Evolutionary conservation across 345 rosid genomes (phyloP).

Genomic region (Brassica carinata): DNA sequence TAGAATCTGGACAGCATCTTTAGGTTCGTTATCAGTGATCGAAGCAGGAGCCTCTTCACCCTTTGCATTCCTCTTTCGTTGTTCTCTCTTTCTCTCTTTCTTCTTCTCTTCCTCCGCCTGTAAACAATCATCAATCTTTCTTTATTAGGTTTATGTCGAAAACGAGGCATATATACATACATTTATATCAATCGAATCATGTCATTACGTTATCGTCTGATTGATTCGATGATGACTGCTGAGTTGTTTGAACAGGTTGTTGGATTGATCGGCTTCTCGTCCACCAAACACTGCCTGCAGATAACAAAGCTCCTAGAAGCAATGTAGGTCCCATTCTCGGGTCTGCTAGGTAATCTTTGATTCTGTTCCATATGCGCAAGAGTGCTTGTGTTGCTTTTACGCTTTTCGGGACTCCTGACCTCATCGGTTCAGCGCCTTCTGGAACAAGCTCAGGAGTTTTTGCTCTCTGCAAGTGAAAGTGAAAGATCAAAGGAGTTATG

Average conservation of each 20-base stretch:
- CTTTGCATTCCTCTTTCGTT: slow-evolving; percentile 43
- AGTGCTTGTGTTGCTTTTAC: slow-evolving; percentile 59
- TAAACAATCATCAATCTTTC: slow-evolving; percentile 25
- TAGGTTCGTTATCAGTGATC: slow-evolving; percentile 70
- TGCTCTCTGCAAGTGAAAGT: slow-evolving; percentile 55
- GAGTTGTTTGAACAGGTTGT: slow-evolving; percentile 46
- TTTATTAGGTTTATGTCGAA: neutral
- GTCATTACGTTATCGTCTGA: slow-evolving; percentile 44
- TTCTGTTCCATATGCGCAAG: slow-evolving; percentile 34
- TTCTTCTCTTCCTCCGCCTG: slow-evolving; percentile 37
- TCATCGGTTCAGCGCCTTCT: slow-evolving; percentile 72
- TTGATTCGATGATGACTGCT: slow-evolving; percentile 38
- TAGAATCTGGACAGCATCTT: slow-evolving; percentile 67
- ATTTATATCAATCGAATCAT: neutral
- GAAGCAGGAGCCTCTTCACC: slow-evolving; percentile 55
- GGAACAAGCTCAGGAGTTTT: slow-evolving; percentile 82
- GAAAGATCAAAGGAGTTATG: slow-evolving; percentile 11
- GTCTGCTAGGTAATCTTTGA: slow-evolving; percentile 58
- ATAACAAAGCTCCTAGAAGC: slow-evolving; percentile 77
- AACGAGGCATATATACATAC: neutral
- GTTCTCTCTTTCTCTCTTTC: slow-evolving; percentile 49
- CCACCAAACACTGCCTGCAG: slow-evolving; percentile 71
- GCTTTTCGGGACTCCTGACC: slow-evolving; percentile 66
- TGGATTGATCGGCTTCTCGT: slow-evolving; percentile 55
- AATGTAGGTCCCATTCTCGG: slow-evolving; percentile 85